Conservation (phyloP, 208 protist species). For the Wallacemonas rigidus region DNA sequence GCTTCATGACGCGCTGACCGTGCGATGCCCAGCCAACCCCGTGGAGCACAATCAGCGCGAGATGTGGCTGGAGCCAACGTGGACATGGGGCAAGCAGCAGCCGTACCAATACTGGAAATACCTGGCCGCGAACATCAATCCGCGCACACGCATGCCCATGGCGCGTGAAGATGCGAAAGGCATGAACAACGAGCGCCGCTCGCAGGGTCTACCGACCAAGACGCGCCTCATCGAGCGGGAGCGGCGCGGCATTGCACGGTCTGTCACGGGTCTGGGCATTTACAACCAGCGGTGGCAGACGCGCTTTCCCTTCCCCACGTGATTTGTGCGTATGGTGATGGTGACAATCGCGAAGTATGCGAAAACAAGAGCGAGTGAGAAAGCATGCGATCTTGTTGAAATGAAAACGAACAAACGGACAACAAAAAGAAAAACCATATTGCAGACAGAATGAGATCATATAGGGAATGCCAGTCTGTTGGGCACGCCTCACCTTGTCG, state of each 20-base stretch:
- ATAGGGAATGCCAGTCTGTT: neutral
- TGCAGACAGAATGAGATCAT: neutral
- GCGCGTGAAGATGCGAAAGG: constrained; percentile 77
- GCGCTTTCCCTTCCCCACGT: constrained; percentile 79
- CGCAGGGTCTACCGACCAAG: constrained; percentile 75
- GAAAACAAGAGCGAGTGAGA: too few relatives aligned
- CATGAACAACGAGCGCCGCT: constrained; percentile 88
- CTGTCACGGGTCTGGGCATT: constrained; percentile 64
- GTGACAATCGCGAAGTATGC: too few relatives aligned
- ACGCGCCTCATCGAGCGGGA: constrained; percentile 65
- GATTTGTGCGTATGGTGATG: neutral
- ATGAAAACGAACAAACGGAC: too few relatives aligned
- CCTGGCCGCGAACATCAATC: constrained; percentile 73
- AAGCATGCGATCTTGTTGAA: too few relatives aligned
- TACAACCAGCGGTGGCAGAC: constrained; percentile 84
- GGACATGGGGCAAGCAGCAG: constrained; percentile 88
- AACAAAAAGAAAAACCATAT: too few relatives aligned
- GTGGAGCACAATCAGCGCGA: constrained; percentile 78
- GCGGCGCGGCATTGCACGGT: constrained; percentile 65
- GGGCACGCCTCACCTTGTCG: too few relatives aligned
- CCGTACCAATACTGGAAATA: constrained; percentile 88
- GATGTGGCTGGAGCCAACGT: constrained; percentile 85
- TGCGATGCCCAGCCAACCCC: constrained; percentile 75
- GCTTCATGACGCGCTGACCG: constrained; percentile 78
- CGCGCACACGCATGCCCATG: constrained; percentile 68